Evolutionary conservation across 495 filamentous ascomycete species (phyloP), one percentile per base, ranked within the genome.

Genomic region (Aspergillus carlsbadensis): DNA sequence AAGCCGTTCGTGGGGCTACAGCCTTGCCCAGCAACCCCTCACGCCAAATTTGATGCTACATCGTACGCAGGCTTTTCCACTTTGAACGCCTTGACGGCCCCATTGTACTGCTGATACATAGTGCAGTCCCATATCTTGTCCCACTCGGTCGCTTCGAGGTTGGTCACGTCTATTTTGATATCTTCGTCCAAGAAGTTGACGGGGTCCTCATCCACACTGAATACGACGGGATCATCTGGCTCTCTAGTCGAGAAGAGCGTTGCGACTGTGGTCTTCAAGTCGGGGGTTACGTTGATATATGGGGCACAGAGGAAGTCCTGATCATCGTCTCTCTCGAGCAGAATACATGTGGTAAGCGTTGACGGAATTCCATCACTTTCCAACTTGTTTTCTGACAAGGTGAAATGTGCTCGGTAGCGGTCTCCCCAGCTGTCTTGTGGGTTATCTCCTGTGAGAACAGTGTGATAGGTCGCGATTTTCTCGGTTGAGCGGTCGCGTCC

Each of bases 241-340:
- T 33, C 44, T 8, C 44, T 47, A 8, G 44, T 18, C 22, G 44
- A 47, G n/a, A 47, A 47, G 6, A 47, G 14, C 6, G 44, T 47
- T 1, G 44, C 44, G 26, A 47, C 29, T 5, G 14, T 20, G 7
- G 44, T 47, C n/a, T 2, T 7, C 14, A 47, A 47, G 26, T 47
- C 34, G 24, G 44, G 44, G n/a, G 17, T 34, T 24, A 47, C n/a
- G 6, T 24, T 33, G n/a, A 47, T 34, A n/a, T 24, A 33, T 0
- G 44, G 44, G 26, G 34, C 26, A 17, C 44, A 47, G 44, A 47
- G 26, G n/a, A 47, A 47, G 4, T 47, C 44, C n/a, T 45, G 42
- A 15, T 47, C 29, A 20, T 47, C 44, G 26, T 47, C 44, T 10
- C 44, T 47, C 14, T 47, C 44, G 14, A 47, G 44, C 7, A 47